Evolutionary conservation across 768 basidiomycete genomes (phyloP).

Genomic region (Sarcodon sp.): DNA sequence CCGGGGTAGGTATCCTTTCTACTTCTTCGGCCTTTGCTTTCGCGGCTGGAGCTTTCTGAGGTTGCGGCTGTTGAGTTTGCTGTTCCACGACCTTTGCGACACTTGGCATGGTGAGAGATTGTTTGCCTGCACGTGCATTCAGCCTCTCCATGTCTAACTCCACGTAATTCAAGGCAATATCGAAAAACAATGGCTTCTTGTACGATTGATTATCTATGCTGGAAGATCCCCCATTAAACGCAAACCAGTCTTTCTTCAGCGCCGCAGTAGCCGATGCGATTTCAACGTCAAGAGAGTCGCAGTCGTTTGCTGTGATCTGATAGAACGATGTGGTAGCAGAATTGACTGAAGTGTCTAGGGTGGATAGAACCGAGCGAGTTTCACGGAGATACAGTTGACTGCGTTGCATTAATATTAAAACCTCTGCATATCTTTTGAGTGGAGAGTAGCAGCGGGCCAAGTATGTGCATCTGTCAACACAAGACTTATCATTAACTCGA

Average conservation of each 20-base stretch:
- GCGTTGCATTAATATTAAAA: conserved; percentile 58
- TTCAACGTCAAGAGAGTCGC: conserved; percentile 39
- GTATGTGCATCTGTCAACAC: conserved; percentile 46
- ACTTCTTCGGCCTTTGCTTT: conserved; percentile 48
- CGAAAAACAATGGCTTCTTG: conserved; percentile 87
- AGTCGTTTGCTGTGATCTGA: conserved; percentile 28
- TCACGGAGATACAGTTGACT: conserved; percentile 67
- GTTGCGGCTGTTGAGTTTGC: conserved; percentile 11
- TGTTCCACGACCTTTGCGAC: conserved; percentile 8
- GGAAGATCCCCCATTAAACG: conserved; percentile 53
- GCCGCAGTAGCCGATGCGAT: conserved; percentile 32
- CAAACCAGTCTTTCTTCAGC: conserved; percentile 70
- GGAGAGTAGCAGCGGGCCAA: conserved; percentile 65
- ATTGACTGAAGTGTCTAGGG: conserved; percentile 6
- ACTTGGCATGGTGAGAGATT: conserved; percentile 13
- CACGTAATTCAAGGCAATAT: conserved; percentile 88
- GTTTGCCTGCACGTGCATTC: conserved; percentile 57
- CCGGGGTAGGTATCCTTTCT: conserved; percentile 33
- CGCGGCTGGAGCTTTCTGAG: conserved; percentile 33
- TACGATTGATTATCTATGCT: conserved; percentile 30
- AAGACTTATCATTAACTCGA: not conserved
- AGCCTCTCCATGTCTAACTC: conserved; percentile 75
- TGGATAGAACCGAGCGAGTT: conserved; percentile 36
- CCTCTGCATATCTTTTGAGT: conserved; percentile 60
- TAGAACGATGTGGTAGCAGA: conserved; percentile 39